Evolutionary conservation across 139 green algal species (phyloP).

Genomic region (Ulvella scutata): DNA sequence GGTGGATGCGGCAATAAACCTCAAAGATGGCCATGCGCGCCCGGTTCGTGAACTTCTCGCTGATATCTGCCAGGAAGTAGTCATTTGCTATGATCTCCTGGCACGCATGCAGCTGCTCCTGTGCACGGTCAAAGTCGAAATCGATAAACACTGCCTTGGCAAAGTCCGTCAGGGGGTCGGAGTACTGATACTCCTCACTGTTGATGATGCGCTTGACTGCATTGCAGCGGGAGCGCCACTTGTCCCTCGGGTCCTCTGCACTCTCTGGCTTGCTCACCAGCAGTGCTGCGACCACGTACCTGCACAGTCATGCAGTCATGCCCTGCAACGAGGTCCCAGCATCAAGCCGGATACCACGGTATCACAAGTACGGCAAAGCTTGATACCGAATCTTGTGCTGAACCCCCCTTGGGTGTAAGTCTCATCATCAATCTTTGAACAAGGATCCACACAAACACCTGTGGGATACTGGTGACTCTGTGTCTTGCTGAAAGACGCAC

Average conservation of each 20-base stretch:
- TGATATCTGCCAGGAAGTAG: slow-evolving; percentile 82
- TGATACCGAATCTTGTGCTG: too few relatives aligned
- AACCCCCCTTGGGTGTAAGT: too few relatives aligned
- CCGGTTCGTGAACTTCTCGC: slow-evolving; percentile 75
- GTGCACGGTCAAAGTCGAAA: slow-evolving; percentile 94
- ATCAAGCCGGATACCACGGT: not conserved
- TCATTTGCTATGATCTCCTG: slow-evolving; percentile 80
- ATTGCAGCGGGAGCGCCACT: slow-evolving; percentile 29
- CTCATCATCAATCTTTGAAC: too few relatives aligned
- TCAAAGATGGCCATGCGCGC: slow-evolving; percentile 95
- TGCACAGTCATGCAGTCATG: not conserved
- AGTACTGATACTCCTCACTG: slow-evolving; percentile 22
- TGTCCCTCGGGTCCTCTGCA: not conserved
- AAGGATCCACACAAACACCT: too few relatives aligned
- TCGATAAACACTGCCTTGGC: slow-evolving; percentile 80
- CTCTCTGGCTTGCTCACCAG: slow-evolving; percentile 19
- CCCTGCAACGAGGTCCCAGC: not conserved
- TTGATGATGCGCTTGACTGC: slow-evolving; percentile 19
- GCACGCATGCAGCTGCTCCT: slow-evolving; percentile 81
- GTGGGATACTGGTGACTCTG: too few relatives aligned
- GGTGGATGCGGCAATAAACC: slow-evolving; percentile 78
- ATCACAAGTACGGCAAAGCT: too few relatives aligned
- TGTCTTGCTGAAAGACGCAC: too few relatives aligned
- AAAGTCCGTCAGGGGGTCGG: slow-evolving; percentile 82
- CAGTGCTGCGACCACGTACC: not conserved